Percentiles rank a stretch among this genome's conserved stretches.
Conservation (phyloP, 1,284 basidiomycete genomes). For the Somion occarium region DNA sequence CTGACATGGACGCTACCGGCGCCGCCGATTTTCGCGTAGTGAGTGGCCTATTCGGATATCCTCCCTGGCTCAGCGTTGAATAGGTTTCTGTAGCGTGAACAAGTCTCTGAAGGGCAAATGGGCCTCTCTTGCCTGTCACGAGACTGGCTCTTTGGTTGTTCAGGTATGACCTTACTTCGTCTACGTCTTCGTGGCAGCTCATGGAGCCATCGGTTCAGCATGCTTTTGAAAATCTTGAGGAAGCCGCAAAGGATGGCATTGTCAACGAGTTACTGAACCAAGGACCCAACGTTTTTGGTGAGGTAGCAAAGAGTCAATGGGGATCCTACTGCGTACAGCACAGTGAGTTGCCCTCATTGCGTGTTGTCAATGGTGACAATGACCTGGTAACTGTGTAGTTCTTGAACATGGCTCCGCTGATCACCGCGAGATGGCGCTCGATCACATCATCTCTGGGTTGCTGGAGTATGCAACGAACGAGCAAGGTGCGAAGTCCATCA, state of each 20-base stretch:
- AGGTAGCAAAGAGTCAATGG: slow-evolving; percentile 83
- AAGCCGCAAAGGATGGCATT: slow-evolving; percentile 75
- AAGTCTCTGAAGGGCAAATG: slow-evolving; percentile 79
- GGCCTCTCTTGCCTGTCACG: slow-evolving; percentile 83
- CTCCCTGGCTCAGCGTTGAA: no score
- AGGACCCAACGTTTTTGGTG: slow-evolving; percentile 58
- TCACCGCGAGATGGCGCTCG: slow-evolving; percentile 66
- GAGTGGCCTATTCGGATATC: no score
- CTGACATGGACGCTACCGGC: slow-evolving; percentile 77
- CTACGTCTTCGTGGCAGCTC: neutral
- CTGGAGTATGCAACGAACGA: slow-evolving; percentile 75
- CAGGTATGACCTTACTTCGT: slow-evolving; percentile 42
- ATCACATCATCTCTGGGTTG: slow-evolving; percentile 65
- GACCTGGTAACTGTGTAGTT: slow-evolving; percentile 37
- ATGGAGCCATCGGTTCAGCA: slow-evolving; percentile 41
- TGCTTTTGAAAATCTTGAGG: slow-evolving; percentile 81
- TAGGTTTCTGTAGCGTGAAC: slow-evolving; percentile 77
- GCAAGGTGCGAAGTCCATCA: slow-evolving; percentile 78
- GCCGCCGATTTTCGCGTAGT: slow-evolving; percentile 81
- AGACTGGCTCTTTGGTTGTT: slow-evolving; percentile 79
- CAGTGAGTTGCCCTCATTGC: slow-evolving; percentile 41
- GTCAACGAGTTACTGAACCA: slow-evolving; percentile 74
- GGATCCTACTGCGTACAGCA: slow-evolving; percentile 81
- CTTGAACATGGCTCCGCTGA: slow-evolving; percentile 74
- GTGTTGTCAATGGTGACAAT: neutral